These are phyloP conservation scores for Rhizophagus sp. DNA, from an alignment of 192 early-diverging fungal species.

Conservation along the genomic window DNA sequence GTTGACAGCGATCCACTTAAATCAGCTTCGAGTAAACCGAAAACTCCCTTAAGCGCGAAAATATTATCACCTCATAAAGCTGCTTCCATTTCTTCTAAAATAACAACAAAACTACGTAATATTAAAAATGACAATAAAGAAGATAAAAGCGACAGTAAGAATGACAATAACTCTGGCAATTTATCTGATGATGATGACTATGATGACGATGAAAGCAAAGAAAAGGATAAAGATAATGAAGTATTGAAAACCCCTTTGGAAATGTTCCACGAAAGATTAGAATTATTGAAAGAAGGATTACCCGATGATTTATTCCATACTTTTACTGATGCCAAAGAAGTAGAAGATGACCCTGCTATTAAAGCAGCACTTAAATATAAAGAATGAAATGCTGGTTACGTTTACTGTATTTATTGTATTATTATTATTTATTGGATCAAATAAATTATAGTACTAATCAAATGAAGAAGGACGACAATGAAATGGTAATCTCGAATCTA, in stretches of 20 bases:
- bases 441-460: too few relatives aligned
- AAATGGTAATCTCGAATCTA: too few relatives aligned
- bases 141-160: background rate
- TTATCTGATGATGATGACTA: background rate
- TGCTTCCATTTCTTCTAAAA: background rate
- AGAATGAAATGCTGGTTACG: background rate
- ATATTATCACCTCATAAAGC: background rate
- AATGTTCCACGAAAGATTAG: constrained; percentile 34
- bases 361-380: constrained; percentile 9
- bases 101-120: background rate
- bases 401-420: too few relatives aligned
- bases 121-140: background rate
- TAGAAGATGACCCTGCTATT: constrained; percentile 21
- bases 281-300: constrained; percentile 8
- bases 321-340: constrained; percentile 14
- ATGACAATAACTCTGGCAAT: background rate
- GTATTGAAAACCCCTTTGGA: constrained; percentile 30
- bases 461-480: too few relatives aligned
- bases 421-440: too few relatives aligned
- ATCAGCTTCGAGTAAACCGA: background rate
- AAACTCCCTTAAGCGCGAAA: background rate
- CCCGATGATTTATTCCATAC: constrained; percentile 29
- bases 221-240: background rate
- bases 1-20: too few relatives aligned
- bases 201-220: background rate